Evolutionary conservation across 2,329 filamentous ascomycete species (phyloP).

Genomic region (Fusarium armeniacum): DNA sequence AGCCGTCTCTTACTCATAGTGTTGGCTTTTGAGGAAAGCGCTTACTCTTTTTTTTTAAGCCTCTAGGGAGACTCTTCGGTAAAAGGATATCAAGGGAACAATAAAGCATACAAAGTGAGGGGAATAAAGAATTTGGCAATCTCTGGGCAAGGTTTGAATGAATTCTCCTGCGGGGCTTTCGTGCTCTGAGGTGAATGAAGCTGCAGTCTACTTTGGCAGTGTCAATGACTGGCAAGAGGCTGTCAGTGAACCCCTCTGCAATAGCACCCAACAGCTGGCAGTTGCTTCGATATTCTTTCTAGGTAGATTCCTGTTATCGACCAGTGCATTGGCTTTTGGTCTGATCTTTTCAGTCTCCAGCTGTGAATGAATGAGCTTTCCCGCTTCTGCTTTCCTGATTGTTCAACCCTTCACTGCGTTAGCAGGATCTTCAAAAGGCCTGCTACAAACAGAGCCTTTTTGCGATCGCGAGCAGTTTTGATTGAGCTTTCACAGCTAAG

Average conservation of each 20-base stretch:
- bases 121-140: not conserved
- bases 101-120: not conserved
- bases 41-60: slow-evolving; percentile 14
- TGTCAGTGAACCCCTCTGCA: slow-evolving; percentile 20
- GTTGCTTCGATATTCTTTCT: slow-evolving; percentile 7
- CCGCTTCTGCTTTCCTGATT: slow-evolving; percentile 15
- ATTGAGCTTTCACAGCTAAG: slow-evolving; percentile 22
- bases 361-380: slow-evolving; percentile 16
- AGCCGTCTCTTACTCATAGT: slow-evolving; percentile 1
- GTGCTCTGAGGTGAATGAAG: slow-evolving; percentile 5
- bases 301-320: not conserved
- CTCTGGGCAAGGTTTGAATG: not conserved
- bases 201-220: slow-evolving; percentile 32
- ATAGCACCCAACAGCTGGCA: slow-evolving; percentile 9
- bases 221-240: slow-evolving; percentile 37
- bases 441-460: slow-evolving; percentile 45
- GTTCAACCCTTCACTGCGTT: slow-evolving; percentile 35
- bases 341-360: not conserved
- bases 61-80: slow-evolving; percentile 1
- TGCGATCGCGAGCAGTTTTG: slow-evolving; percentile 43
- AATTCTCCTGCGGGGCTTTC: slow-evolving; percentile 15
- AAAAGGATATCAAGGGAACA: slow-evolving; percentile 2
- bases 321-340: not conserved
- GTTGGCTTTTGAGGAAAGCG: not conserved
- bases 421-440: slow-evolving; percentile 45